Evolutionary conservation across 2,329 filamentous ascomycete genomes (phyloP).

Genomic region (Hypoxylon sp.): DNA sequence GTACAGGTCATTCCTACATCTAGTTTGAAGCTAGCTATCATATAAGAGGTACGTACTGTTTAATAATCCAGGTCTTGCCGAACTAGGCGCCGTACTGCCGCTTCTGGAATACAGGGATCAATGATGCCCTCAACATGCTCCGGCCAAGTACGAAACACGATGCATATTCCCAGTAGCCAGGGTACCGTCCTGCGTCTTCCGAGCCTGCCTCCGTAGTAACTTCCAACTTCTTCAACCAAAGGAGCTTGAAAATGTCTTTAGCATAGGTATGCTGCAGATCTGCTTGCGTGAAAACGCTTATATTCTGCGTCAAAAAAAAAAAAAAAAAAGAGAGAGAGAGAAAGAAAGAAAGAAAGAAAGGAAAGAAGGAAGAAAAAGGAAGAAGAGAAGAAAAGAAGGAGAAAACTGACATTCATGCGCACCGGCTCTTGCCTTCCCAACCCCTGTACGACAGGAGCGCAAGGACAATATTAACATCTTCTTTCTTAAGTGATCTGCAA

Average conservation of each 20-base stretch:
- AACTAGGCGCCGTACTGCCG: not conserved
- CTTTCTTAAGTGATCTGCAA: not conserved
- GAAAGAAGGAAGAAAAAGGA: no score
- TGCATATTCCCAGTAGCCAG: constrained; percentile 1
- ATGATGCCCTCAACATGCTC: not conserved
- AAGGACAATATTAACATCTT: not conserved
- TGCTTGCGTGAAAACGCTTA: not conserved
- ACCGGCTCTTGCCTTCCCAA: not conserved
- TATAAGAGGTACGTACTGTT: not conserved
- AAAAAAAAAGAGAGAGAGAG: not conserved
- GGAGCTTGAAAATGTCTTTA: not conserved
- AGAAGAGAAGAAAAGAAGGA: not conserved
- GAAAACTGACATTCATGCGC: not conserved
- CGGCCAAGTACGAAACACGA: not conserved
- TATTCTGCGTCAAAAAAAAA: not conserved
- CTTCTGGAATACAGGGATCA: not conserved
- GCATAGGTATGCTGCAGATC: not conserved
- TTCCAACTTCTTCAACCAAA: not conserved
- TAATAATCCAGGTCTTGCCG: not conserved
- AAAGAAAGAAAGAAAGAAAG: no score
- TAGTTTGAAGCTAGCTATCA: not conserved
- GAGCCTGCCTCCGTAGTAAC: not conserved
- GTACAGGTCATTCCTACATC: not conserved
- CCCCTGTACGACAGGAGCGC: not conserved
- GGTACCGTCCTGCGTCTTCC: constrained; percentile 2